Base-by-base conservation (phyloP, 352 stramenopile genomes). In the Albugo laibachii region DNA sequence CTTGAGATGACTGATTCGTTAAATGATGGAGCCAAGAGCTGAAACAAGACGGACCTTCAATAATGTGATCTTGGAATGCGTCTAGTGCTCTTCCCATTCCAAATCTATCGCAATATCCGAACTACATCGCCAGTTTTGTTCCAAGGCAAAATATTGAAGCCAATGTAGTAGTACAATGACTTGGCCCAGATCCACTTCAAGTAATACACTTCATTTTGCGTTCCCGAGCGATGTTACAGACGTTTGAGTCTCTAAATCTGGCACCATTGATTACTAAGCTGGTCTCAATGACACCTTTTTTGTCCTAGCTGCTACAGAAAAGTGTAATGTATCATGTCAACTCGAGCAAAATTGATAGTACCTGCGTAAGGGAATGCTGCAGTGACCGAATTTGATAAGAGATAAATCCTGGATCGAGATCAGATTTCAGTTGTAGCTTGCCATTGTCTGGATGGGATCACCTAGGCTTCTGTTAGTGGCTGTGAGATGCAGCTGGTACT, bases 331-430 rank as follows among this genome's bases (percentile, higher is more conserved):
- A 10, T 24, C 38, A 43, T 24, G 38, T 24, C 38, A 24, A 8
- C 3, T 43, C n/a, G 20, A 8, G n/a, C n/a, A n/a, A n/a, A n/a
- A 43, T 19, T 24, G 8, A 43, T 3, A 43, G 38, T 66, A 62
- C 59, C 56, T 18, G 57, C 62, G 37, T 66, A 79, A 4, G 61
- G 55, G 5, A 84, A 47, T 43, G 73, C 56, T 0, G 75, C 68
- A 2, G 66, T 72, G 0, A 78, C 69, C 39, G 71, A 72, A 87
- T 53, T 45, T 84, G 71, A 49, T 84, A 87, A 41, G 84, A 84
- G 21, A 87, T 65, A 66, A 2, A 83, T 55, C 4, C 62, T 64
- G 14, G 62, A 55, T 1, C 53, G n/a, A 40, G 82, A 0, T 61
- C 57, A 1, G 83, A 41, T 0, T 66, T 62, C 45, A 87, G 67